These are phyloP conservation scores for Suillus plorans DNA, from an alignment of 768 basidiomycete genomes.

Conservation along the genomic window DNA sequence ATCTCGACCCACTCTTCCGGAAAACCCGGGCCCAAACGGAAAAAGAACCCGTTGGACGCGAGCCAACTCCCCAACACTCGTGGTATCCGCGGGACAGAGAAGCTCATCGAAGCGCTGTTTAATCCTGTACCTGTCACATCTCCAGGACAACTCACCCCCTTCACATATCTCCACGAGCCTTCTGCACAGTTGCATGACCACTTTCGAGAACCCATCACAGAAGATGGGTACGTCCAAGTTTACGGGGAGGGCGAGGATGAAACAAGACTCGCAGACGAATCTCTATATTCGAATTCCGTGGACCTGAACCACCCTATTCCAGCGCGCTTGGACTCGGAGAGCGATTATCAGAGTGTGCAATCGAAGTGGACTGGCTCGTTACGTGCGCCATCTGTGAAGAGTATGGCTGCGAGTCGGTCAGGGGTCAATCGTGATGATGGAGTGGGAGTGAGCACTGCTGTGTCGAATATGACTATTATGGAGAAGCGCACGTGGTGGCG, in stretches of 20 bases:
- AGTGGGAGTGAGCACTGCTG: neutral
- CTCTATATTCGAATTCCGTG: constrained; percentile 21
- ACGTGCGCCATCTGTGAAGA: constrained; percentile 18
- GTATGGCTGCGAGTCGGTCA: constrained; percentile 13
- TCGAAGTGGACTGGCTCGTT: constrained; percentile 21
- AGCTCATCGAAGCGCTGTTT: constrained; percentile 76
- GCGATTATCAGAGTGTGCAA: constrained; percentile 30
- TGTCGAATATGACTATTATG: neutral
- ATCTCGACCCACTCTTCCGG: constrained; percentile 21
- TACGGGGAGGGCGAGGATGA: neutral
- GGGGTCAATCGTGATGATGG: neutral
- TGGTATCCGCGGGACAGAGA: constrained; percentile 66
- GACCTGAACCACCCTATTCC: constrained; percentile 8
- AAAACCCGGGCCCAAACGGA: constrained; percentile 15
- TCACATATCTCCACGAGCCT: constrained; percentile 37
- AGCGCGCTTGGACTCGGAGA: constrained; percentile 12
- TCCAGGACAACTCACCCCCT: constrained; percentile 26
- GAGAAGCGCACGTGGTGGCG: constrained; percentile 33
- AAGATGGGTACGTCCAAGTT: neutral
- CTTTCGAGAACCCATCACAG: neutral
- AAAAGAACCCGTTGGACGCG: constrained; percentile 29
- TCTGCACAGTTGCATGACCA: constrained; percentile 7
- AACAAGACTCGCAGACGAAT: constrained; percentile 16
- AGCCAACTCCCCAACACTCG: constrained; percentile 48
- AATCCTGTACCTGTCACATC: constrained; percentile 59